Conservation (phyloP, 257 asterid genomes). For the Lycium ferocissimum region DNA sequence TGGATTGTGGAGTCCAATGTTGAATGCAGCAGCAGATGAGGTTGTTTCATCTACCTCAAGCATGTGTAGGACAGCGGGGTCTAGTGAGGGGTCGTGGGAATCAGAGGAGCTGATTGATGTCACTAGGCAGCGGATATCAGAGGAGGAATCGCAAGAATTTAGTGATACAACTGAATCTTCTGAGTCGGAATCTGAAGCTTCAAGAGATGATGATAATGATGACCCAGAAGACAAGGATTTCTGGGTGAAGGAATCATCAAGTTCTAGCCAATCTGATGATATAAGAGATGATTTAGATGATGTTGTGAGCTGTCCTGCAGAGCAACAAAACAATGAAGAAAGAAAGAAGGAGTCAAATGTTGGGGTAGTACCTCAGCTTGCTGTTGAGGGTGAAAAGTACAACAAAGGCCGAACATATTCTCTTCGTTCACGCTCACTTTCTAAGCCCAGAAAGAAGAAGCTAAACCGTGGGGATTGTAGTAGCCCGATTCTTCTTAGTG, state of each 20-base stretch:
- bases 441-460: slow-evolving; percentile 30
- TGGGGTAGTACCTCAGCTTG: background rate
- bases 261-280: slow-evolving; percentile 24
- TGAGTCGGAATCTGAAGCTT: slow-evolving; percentile 23
- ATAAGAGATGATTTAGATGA: background rate
- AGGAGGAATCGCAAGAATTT: background rate
- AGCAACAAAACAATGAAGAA: background rate
- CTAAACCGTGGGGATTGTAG: slow-evolving; percentile 17
- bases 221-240: slow-evolving; percentile 31
- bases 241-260: slow-evolving; percentile 9
- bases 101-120: background rate
- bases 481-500: slow-evolving; percentile 2
- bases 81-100: background rate
- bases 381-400: slow-evolving; percentile 23
- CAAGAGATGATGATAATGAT: slow-evolving; percentile 38
- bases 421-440: slow-evolving; percentile 35
- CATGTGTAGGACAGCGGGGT: background rate
- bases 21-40: slow-evolving; percentile 9
- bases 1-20: background rate
- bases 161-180: background rate
- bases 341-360: background rate
- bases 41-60: slow-evolving; percentile 37
- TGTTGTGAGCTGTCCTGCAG: background rate
- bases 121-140: too few species aligned
- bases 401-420: slow-evolving; percentile 15